These are phyloP conservation scores for Echites panduratus DNA, from an alignment of 257 asterid genomes.

Conservation along the genomic window DNA sequence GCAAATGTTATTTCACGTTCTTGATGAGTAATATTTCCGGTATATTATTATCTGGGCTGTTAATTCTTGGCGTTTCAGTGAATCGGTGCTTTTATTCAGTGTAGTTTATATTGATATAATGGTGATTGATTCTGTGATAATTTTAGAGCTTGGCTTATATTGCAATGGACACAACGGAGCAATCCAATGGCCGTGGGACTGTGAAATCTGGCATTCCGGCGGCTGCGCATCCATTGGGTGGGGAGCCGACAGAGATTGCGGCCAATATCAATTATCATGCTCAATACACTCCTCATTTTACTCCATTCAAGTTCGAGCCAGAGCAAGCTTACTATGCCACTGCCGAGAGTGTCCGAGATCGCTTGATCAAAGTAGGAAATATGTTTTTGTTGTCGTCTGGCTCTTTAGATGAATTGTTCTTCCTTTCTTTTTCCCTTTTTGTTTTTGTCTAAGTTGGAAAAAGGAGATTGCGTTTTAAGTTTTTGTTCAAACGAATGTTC, in stretches of 20 bases:
- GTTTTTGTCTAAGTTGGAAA: not conserved
- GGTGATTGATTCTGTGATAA: not conserved
- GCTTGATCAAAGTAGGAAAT: slow-evolving; percentile 60
- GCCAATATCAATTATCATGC: slow-evolving; percentile 89
- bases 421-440: not conserved
- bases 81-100: not conserved
- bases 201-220: slow-evolving; percentile 43
- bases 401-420: slow-evolving; percentile 1
- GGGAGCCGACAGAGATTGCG: slow-evolving; percentile 65
- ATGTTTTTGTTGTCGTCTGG: not conserved
- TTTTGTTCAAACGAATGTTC: not conserved
- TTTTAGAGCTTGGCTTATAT: not conserved
- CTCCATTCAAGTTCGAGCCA: slow-evolving; percentile 85
- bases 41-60: not conserved
- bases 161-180: slow-evolving; percentile 41
- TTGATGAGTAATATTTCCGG: not conserved
- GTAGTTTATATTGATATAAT: not conserved
- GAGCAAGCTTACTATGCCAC: slow-evolving; percentile 95
- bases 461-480: not conserved
- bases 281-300: slow-evolving; percentile 82
- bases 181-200: slow-evolving; percentile 29
- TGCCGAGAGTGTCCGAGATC: slow-evolving; percentile 93
- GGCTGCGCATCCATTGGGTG: slow-evolving; percentile 63
- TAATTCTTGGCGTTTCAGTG: not conserved
- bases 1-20: not conserved